A percentile compares a stretch with the other conserved stretches of the same genome.
phyloP scores from a whole-genome alignment of 192 early-diverging fungal species.

The Coemansia sp. region DNA sequence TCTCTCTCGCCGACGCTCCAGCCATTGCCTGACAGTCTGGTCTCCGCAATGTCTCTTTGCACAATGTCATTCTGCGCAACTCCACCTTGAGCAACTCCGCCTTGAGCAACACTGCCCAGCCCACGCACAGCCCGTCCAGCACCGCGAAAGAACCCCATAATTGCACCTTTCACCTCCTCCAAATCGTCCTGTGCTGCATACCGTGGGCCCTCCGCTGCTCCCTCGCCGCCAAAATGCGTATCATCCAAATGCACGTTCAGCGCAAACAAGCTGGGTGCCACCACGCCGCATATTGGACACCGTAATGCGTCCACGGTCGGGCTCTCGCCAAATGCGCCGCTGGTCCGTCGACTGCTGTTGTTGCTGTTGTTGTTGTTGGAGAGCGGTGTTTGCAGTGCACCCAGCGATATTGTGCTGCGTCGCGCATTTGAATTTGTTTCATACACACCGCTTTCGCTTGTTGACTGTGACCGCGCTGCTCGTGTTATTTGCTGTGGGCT shows the following conservation, averaged over 20 bases:
- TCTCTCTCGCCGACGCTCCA: slow-evolving; percentile 22
- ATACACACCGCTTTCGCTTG: neutral
- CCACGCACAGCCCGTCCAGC: slow-evolving; percentile 40
- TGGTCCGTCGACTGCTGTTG: slow-evolving; percentile 5
- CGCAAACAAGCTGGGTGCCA: slow-evolving; percentile 43
- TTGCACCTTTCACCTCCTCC: slow-evolving; percentile 33
- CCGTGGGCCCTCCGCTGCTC: slow-evolving; percentile 2
- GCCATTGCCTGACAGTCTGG: neutral
- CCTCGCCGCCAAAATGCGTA: slow-evolving; percentile 25
- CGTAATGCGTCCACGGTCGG: slow-evolving; percentile 8
- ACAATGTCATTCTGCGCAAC: neutral
- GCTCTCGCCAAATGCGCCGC: neutral
- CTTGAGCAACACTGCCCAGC: slow-evolving; percentile 1
- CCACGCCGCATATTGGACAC: slow-evolving; percentile 53
- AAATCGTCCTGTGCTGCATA: slow-evolving; percentile 38
- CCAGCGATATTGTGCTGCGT: slow-evolving; percentile 37
- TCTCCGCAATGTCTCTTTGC: neutral
- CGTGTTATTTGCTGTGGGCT: neutral
- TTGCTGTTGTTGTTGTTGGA: slow-evolving; percentile 4
- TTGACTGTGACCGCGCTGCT: slow-evolving; percentile 18
- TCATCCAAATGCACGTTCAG: slow-evolving; percentile 54
- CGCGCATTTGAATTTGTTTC: neutral
- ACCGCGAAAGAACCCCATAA: slow-evolving; percentile 46
- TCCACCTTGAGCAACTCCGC: neutral
- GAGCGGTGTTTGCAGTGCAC: slow-evolving; percentile 2